Evolutionary conservation across 495 filamentous ascomycete species (phyloP).

Genomic region (Parachaetomium inaequale): DNA sequence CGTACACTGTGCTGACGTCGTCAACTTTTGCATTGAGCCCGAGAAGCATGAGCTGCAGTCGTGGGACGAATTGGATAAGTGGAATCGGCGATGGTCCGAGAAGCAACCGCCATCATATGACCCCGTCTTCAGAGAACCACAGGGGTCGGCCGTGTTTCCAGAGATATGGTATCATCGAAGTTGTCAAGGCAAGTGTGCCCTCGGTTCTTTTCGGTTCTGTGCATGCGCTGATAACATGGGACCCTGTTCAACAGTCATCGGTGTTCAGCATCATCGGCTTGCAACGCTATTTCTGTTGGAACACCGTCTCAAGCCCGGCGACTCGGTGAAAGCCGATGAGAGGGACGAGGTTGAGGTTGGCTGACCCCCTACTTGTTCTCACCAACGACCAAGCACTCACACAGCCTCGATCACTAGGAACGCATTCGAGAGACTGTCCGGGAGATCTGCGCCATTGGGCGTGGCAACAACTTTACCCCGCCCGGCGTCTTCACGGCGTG

Average conservation of each 20-base stretch:
- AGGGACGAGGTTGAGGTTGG: not conserved
- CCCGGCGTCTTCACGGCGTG: conserved; percentile 54
- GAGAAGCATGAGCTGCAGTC: conserved; percentile 14
- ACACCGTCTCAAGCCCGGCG: not conserved
- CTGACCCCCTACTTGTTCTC: not conserved
- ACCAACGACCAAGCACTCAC: not conserved
- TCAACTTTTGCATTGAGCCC: conserved; percentile 50
- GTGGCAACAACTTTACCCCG: conserved; percentile 49
- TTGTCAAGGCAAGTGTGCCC: conserved; percentile 42
- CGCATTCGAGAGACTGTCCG: conserved; percentile 43
- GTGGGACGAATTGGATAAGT: conserved; percentile 38
- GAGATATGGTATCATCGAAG: conserved; percentile 46
- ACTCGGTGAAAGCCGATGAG: not conserved
- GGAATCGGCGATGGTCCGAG: conserved; percentile 35
- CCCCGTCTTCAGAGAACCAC: conserved; percentile 5
- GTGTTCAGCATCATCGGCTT: conserved; percentile 52
- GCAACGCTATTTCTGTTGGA: conserved; percentile 44
- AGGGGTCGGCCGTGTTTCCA: conserved; percentile 34
- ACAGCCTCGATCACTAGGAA: conserved; percentile 24
- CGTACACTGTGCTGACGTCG: conserved; percentile 49
- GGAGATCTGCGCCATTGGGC: conserved; percentile 50
- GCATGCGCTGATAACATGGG: not conserved
- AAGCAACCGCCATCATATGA: conserved; percentile 36
- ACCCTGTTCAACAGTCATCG: conserved; percentile 39
- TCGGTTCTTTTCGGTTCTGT: not conserved